Conservation (phyloP, 371 early-diverging fungal genomes). For the Actinomucor elegans region DNA sequence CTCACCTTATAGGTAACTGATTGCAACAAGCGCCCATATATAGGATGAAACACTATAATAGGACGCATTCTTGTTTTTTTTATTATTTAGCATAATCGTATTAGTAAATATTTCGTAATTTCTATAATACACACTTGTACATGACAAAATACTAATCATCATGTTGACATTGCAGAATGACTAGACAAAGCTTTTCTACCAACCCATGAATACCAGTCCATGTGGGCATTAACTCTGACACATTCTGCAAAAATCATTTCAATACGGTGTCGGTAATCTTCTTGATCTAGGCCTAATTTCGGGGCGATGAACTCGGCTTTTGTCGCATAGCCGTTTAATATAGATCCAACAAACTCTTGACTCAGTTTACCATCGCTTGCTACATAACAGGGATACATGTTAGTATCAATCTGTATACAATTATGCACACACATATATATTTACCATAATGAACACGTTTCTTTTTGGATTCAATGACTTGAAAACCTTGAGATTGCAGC, state of each 20-base stretch:
- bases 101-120: too few species aligned
- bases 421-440: too few species aligned
- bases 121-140: too few species aligned
- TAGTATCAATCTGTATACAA: not conserved
- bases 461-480: conserved; percentile 25
- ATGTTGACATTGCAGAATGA: too few species aligned
- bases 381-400: not conserved
- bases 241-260: conserved; percentile 45
- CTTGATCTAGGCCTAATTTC: conserved; percentile 25
- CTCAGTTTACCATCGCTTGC: conserved; percentile 31
- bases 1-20: too few species aligned
- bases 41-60: not conserved
- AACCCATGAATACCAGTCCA: conserved; percentile 31
- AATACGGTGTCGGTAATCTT: conserved; percentile 38
- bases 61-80: too few species aligned
- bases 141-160: too few species aligned
- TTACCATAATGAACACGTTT: conserved; percentile 32
- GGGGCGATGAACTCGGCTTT: conserved; percentile 15
- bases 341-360: conserved; percentile 24
- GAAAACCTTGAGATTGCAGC: conserved; percentile 19
- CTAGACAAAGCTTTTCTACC: conserved; percentile 11
- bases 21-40: too few species aligned
- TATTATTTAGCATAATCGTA: not conserved
- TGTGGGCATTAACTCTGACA: conserved; percentile 26
- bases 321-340: conserved; percentile 7